Percentiles rank a stretch among this genome's conserved stretches.
Conservation (phyloP, 2,329 filamentous ascomycete species). For the Balansia obtecta region DNA sequence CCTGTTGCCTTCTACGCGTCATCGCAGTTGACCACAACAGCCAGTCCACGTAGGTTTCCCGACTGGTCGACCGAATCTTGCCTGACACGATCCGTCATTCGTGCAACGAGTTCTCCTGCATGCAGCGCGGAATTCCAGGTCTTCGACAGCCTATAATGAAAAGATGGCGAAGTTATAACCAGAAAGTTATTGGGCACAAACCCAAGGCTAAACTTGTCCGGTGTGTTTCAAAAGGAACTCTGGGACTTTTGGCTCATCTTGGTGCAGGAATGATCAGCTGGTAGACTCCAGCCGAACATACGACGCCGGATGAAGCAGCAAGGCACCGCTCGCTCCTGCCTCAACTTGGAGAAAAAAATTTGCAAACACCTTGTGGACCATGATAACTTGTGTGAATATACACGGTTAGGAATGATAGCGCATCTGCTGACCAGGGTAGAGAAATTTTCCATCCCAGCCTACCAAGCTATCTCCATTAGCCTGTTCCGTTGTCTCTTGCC, state of each 20-base stretch:
- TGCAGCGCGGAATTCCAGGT: not conserved
- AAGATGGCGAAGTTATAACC: too few relatives aligned
- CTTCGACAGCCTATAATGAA: too few relatives aligned
- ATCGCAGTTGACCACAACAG: not conserved
- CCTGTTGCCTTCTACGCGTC: not conserved
- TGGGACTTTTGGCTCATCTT: too few relatives aligned
- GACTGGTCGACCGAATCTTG: not conserved
- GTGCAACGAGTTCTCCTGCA: not conserved
- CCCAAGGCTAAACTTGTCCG: too few relatives aligned
- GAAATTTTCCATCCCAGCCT: too few relatives aligned
- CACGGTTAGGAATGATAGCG: not conserved
- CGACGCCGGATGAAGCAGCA: not conserved
- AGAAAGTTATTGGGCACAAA: too few relatives aligned
- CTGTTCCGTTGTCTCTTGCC: too few relatives aligned
- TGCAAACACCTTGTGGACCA: not conserved
- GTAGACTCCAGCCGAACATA: too few relatives aligned
- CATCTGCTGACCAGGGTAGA: too few relatives aligned
- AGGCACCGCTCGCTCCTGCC: not conserved
- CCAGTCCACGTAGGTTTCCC: not conserved
- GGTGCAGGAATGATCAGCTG: too few relatives aligned
- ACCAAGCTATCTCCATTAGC: too few relatives aligned
- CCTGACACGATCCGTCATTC: not conserved
- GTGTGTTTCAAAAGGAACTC: too few relatives aligned
- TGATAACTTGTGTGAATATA: not conserved
- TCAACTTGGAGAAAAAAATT: not conserved